Percentiles rank a stretch among this genome's conserved stretches.
Conservation (phyloP, 2,329 filamentous ascomycete genomes). For the Cladosporium oxysporum region DNA sequence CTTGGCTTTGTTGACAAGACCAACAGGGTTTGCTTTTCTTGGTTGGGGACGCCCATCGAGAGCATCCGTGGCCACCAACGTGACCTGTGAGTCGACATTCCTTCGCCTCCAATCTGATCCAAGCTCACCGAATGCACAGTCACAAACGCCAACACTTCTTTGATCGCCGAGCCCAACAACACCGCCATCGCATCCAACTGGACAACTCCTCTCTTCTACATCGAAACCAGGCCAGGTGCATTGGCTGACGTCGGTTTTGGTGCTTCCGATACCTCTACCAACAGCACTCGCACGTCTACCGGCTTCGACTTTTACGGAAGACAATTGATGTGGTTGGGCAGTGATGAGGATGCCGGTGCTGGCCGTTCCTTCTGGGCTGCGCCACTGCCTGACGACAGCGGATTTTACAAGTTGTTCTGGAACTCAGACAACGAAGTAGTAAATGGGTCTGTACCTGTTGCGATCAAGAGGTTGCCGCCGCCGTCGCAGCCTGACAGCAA, state of each 20-base stretch:
- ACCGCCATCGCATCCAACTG: constrained; percentile 22
- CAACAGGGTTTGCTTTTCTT: constrained; percentile 24
- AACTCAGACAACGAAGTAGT: constrained; percentile 25
- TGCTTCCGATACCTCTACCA: constrained; percentile 20
- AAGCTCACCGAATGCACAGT: constrained; percentile 2
- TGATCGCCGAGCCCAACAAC: constrained; percentile 19
- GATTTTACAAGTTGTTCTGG: constrained; percentile 25
- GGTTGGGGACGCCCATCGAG: constrained; percentile 21
- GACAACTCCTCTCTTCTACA: constrained; percentile 25
- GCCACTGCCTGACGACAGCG: constrained; percentile 14
- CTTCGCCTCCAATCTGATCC: background rate
- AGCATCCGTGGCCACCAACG: constrained; percentile 23
- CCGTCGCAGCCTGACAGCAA: background rate
- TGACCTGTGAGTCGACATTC: constrained; percentile 23
- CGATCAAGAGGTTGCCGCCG: constrained; percentile 23
- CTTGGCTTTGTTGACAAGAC: constrained; percentile 3
- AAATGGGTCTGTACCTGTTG: constrained; percentile 23
- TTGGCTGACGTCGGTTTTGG: constrained; percentile 23
- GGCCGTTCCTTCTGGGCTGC: constrained; percentile 17
- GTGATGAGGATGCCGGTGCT: constrained; percentile 9
- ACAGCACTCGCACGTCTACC: constrained; percentile 15
- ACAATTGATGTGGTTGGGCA: background rate
- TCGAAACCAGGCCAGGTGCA: constrained; percentile 24
- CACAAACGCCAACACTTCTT: constrained; percentile 22
- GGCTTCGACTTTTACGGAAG: constrained; percentile 15